A percentile compares a stretch with the other conserved stretches of the same genome.
These are phyloP conservation scores for Ochromonas danica DNA, from an alignment of 108 stramenopile species.

Conservation along the genomic window DNA sequence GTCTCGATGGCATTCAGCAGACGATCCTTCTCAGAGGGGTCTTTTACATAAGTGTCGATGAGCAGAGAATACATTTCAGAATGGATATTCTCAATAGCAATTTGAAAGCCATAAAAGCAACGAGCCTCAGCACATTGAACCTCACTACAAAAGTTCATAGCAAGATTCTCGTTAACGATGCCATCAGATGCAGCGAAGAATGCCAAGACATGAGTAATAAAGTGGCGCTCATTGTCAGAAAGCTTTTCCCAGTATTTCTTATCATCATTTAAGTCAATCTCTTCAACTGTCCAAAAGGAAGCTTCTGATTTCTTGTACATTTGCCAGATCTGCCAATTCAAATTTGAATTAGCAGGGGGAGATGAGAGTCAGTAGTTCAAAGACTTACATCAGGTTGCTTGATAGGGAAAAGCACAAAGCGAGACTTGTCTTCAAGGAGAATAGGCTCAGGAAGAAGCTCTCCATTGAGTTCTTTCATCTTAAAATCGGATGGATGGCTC, in stretches of 20 bases:
- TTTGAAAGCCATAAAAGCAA: constrained; percentile 99
- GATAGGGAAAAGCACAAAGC: constrained; percentile 99
- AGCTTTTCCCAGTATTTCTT: constrained; percentile 89
- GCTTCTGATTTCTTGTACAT: constrained; percentile 99
- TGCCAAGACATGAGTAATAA: constrained; percentile 94
- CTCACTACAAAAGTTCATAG: constrained; percentile 93
- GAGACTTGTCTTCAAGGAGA: constrained; percentile 61
- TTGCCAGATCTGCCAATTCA: constrained; percentile 61
- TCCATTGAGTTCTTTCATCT: background rate
- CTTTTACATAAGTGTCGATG: constrained; percentile 97
- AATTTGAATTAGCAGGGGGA: background rate
- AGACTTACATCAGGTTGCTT: constrained; percentile 76
- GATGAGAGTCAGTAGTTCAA: background rate
- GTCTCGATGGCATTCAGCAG: constrained; percentile 81
- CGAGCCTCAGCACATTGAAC: constrained; percentile 92
- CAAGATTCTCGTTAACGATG: constrained; percentile 99
- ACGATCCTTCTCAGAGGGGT: constrained; percentile 51
- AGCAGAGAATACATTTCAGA: constrained; percentile 95
- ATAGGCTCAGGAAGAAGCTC: constrained; percentile 54
- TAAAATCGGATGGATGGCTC: background rate
- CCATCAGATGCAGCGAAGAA: constrained; percentile 99
- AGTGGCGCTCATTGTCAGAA: constrained; percentile 89
- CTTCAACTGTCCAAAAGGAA: constrained; percentile 99
- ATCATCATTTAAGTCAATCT: constrained; percentile 93
- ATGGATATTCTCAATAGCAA: constrained; percentile 99